Evolutionary conservation across 306 rosid genomes (phyloP).

Genomic region (Cercis canadensis): DNA sequence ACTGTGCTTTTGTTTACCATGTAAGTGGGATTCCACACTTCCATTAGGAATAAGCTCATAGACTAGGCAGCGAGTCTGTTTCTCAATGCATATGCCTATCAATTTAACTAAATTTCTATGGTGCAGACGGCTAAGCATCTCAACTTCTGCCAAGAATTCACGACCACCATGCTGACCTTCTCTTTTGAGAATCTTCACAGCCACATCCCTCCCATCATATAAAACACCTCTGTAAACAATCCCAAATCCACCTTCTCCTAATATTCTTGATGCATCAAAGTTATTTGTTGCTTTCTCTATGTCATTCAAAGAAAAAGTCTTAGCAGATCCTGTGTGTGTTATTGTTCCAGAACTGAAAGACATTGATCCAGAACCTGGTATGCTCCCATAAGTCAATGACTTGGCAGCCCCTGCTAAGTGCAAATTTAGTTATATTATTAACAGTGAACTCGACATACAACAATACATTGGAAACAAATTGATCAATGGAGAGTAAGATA

Average conservation of each 20-base stretch:
- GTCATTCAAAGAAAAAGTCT: conserved; percentile 73
- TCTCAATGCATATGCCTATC: conserved; percentile 86
- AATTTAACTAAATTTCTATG: conserved; percentile 91
- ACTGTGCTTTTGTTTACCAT: conserved; percentile 58
- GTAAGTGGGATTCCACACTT: conserved; percentile 94
- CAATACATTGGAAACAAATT: not conserved
- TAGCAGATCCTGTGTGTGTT: conserved; percentile 77
- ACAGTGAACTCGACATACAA: conserved; percentile 9
- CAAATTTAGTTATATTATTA: conserved; percentile 27
- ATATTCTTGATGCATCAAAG: conserved; percentile 79
- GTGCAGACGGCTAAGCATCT: conserved; percentile 97
- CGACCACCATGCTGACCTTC: conserved; percentile 84
- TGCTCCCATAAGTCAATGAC: conserved; percentile 43
- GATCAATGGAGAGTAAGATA: no score
- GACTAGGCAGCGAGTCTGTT: conserved; percentile 81
- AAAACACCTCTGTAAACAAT: conserved; percentile 78
- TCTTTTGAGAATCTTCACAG: conserved; percentile 93
- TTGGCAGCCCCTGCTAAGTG: conserved; percentile 49
- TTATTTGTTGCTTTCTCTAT: conserved; percentile 79
- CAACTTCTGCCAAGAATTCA: conserved; percentile 97
- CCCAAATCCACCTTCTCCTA: conserved; percentile 99
- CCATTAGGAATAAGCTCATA: conserved; percentile 98
- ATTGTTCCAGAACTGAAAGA: conserved; percentile 59
- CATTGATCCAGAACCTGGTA: conserved; percentile 57
- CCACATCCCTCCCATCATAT: conserved; percentile 86